These are phyloP conservation scores for Chytridiales sp. DNA, from an alignment of 371 early-diverging fungal species.

Conservation along the genomic window DNA sequence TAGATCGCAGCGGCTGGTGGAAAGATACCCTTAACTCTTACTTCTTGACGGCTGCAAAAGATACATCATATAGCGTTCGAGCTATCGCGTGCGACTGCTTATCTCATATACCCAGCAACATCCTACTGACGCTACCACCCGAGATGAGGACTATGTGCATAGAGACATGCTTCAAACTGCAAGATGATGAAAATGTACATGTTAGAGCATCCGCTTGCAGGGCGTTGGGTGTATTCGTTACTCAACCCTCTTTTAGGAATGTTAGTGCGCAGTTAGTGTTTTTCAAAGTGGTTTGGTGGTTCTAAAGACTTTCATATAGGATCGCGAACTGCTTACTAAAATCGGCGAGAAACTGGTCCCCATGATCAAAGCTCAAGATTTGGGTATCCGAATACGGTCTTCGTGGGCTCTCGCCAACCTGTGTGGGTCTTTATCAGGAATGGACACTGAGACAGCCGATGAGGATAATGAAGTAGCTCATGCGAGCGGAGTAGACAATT, in stretches of 20 bases:
- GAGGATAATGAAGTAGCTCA: background rate
- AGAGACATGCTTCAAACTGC: constrained; percentile 37
- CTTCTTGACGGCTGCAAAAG: constrained; percentile 48
- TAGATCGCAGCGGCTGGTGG: constrained; percentile 50
- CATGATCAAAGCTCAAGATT: constrained; percentile 50
- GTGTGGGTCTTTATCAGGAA: constrained; percentile 62
- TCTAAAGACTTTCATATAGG: constrained; percentile 31
- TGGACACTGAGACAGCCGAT: background rate
- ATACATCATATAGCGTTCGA: constrained; percentile 50
- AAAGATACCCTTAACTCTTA: constrained; percentile 45
- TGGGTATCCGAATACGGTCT: constrained; percentile 64
- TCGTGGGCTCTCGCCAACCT: constrained; percentile 79
- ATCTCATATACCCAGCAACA: constrained; percentile 49
- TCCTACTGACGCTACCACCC: constrained; percentile 47
- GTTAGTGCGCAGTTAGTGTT: too few relatives aligned
- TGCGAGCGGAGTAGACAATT: constrained; percentile 8
- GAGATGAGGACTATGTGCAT: constrained; percentile 17
- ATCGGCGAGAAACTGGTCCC: constrained; percentile 50
- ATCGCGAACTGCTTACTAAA: constrained; percentile 57
- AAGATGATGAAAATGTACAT: constrained; percentile 50
- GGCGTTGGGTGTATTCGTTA: constrained; percentile 62
- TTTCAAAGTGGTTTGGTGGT: constrained; percentile 10
- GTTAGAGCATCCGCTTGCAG: constrained; percentile 65
- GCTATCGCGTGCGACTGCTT: constrained; percentile 64
- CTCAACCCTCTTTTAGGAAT: constrained; percentile 57